Evolutionary conservation across 805 yeast genomes (phyloP), one percentile per base, ranked within the genome.

Genomic region (Cephaloascus fragrans): DNA sequence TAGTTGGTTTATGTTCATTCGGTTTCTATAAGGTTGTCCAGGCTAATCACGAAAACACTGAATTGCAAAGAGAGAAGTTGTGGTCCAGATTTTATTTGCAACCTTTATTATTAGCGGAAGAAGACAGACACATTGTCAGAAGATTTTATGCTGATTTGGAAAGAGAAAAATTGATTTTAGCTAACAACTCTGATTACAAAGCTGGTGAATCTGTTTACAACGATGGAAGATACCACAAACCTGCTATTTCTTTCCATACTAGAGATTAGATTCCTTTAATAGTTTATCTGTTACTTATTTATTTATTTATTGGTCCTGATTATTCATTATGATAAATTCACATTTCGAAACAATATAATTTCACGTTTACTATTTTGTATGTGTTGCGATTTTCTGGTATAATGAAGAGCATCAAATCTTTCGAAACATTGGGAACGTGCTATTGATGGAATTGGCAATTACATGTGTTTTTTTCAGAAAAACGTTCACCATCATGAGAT

Each of bases 21-120:
- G 94, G 95, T 9, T 82, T 81, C 65, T 82, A 80, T 60, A 66
- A 71, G 48, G 67, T 76, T 41, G 70, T 72, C 49, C 64, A 71
- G 44, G 88, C 87, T 33, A 81, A 80, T 46, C 74, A 82, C 44
- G 95, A 85, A 59, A 78, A 77, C 52, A 63, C 81, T 49, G 95
- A 85, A 61, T 70, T 83, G 32, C 59, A 75, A 32, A 71, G 95
- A 51, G 95, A 85, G 60, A 76, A 75, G 52, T 67, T 73, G 44
- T 85, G 93, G 89, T 71, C 89, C 6, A 71, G 94, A 49, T 75
- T 83, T 51, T 64, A 80, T 55, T 57, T 85, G 36, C 70, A 76
- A 50, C 95, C 95, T 2, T 64, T 83, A 46, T 69, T 85, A 39
- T 73, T 78, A 49, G 95, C 95, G 33, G 95, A 86, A 61, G 78